Conservation (phyloP, 768 basidiomycete genomes). For the Tricholoma sp. region DNA sequence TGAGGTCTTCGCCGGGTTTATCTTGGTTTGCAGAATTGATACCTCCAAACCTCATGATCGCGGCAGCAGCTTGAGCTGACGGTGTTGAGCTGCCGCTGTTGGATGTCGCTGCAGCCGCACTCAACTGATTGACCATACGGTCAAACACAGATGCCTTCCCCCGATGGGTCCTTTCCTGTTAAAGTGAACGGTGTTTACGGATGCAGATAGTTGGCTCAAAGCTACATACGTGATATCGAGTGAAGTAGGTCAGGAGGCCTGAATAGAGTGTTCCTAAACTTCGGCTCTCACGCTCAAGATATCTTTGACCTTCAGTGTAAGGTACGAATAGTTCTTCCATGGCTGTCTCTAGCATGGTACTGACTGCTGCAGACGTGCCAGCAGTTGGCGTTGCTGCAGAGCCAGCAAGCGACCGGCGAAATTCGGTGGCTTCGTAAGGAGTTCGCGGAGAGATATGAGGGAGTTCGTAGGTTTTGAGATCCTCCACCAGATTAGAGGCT, state of each 20-base stretch:
- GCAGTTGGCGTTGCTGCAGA: slow-evolving; percentile 37
- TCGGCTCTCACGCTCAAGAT: slow-evolving; percentile 87
- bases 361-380: slow-evolving; percentile 54
- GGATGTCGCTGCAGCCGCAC: slow-evolving; percentile 65
- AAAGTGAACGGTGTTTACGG: slow-evolving; percentile 6
- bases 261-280: slow-evolving; percentile 79
- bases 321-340: slow-evolving; percentile 96
- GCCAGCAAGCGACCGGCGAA: slow-evolving; percentile 49
- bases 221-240: slow-evolving; percentile 79
- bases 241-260: slow-evolving; percentile 64
- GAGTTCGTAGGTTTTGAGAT: slow-evolving; percentile 87
- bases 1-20: slow-evolving; percentile 58
- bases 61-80: slow-evolving; percentile 82
- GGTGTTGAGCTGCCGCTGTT: slow-evolving; percentile 57
- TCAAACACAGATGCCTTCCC: slow-evolving; percentile 82
- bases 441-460: slow-evolving; percentile 63
- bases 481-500: slow-evolving; percentile 77
- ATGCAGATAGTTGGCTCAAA: not conserved
- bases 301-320: slow-evolving; percentile 87
- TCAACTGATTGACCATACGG: slow-evolving; percentile 86
- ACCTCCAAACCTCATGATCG: slow-evolving; percentile 87
- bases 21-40: slow-evolving; percentile 52
- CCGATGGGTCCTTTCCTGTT: slow-evolving; percentile 55
- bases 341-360: slow-evolving; percentile 88
- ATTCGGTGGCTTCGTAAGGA: slow-evolving; percentile 57